Conservation (phyloP, 163 green algal species). For the Chlorella variabilis region DNA sequence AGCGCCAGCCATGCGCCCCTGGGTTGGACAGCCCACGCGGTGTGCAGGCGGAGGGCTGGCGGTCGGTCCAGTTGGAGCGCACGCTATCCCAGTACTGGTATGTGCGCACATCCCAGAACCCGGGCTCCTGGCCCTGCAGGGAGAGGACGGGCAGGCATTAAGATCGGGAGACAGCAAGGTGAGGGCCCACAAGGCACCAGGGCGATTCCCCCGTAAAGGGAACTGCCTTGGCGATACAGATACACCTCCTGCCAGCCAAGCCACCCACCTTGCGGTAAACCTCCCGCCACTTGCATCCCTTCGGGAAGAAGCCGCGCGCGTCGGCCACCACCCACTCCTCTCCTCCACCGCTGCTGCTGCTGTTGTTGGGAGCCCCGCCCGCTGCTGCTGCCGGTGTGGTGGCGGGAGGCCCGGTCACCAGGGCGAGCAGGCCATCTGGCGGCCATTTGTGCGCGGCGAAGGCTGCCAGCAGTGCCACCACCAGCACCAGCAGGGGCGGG, state of each 20-base stretch:
- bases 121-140: slow-evolving; percentile 9
- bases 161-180: too few species aligned
- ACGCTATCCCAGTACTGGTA: slow-evolving; percentile 81
- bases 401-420: neutral
- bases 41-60: slow-evolving; percentile 65
- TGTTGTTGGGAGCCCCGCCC: neutral
- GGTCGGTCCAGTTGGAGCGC: slow-evolving; percentile 51
- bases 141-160: too few species aligned
- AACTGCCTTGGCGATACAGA: too few species aligned
- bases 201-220: too few species aligned
- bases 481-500: slow-evolving; percentile 7
- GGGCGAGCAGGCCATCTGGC: neutral
- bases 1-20: slow-evolving; percentile 45
- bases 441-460: neutral
- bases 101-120: slow-evolving; percentile 55
- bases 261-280: slow-evolving; percentile 40
- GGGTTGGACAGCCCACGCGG: slow-evolving; percentile 43
- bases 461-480: slow-evolving; percentile 13
- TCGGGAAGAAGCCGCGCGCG: slow-evolving; percentile 67
- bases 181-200: too few species aligned
- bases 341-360: neutral
- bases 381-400: neutral
- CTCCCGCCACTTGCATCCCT: slow-evolving; percentile 80
- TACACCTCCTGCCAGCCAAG: too few species aligned
- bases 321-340: neutral